Evolutionary conservation across 2,329 filamentous ascomycete species (phyloP).

Genomic region (Penicillium rolfsii): DNA sequence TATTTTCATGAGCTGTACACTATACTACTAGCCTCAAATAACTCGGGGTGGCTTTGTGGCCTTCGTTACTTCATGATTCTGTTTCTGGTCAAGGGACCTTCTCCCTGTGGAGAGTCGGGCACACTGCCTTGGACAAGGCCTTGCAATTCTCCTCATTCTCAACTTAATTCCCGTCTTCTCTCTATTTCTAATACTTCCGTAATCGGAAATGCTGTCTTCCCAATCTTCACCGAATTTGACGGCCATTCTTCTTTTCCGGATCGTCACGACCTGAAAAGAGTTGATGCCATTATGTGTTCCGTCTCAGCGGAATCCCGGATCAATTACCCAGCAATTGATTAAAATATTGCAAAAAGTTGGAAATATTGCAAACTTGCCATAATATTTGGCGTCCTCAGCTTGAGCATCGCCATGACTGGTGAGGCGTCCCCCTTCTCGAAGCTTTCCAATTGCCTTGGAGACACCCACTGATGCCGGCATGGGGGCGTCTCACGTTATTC

Average conservation of each 20-base stretch:
- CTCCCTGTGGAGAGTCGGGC: neutral
- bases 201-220: neutral
- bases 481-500: neutral
- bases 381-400: neutral
- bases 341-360: neutral
- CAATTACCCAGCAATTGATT: too few relatives aligned
- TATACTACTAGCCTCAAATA: slow-evolving; percentile 5
- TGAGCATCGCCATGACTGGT: neutral
- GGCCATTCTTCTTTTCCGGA: too few relatives aligned
- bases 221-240: neutral
- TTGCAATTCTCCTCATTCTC: neutral
- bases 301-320: neutral
- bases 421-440: neutral
- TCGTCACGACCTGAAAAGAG: neutral
- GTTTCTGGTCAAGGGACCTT: neutral
- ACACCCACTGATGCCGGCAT: neutral
- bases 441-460: neutral
- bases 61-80: neutral
- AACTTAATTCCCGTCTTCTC: neutral
- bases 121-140: neutral
- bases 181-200: neutral
- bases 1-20: slow-evolving; percentile 4
- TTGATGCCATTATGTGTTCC: too few relatives aligned
- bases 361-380: neutral
- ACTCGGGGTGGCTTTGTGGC: neutral